phyloP scores from a whole-genome alignment of 1,139 yeast genomes.

The Pichia sp. region DNA sequence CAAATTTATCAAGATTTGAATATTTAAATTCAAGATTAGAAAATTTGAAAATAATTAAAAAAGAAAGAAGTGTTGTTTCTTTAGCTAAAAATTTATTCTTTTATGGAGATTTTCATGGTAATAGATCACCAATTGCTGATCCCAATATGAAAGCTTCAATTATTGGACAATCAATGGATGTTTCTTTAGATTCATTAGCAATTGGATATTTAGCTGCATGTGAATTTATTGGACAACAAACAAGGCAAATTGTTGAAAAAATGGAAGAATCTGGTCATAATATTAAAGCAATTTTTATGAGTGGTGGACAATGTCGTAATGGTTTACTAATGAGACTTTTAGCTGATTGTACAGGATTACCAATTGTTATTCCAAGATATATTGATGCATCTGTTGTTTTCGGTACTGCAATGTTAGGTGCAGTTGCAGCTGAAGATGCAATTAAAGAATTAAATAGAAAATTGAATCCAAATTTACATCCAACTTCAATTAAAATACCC shows the following conservation, averaged over 20 bases:
- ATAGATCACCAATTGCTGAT: constrained; percentile 94
- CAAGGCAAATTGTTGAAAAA: constrained; percentile 85
- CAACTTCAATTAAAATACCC: constrained; percentile 1
- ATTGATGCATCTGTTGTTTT: constrained; percentile 96
- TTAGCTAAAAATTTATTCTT: constrained; percentile 81
- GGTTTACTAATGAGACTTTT: constrained; percentile 78
- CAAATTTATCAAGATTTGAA: constrained; percentile 73
- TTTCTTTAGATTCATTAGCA: constrained; percentile 77
- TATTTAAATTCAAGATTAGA: constrained; percentile 72
- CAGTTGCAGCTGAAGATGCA: constrained; percentile 73
- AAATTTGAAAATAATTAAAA: constrained; percentile 48
- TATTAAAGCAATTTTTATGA: constrained; percentile 71
- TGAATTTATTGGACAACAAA: constrained; percentile 96
- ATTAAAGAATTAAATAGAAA: constrained; percentile 26
- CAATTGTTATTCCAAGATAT: constrained; percentile 88
- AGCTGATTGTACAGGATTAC: constrained; percentile 89
- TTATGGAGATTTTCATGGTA: constrained; percentile 96
- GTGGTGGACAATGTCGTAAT: constrained; percentile 96
- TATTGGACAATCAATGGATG: constrained; percentile 89
- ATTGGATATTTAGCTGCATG: constrained; percentile 86
- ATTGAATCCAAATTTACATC: background rate
- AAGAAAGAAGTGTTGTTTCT: constrained; percentile 65
- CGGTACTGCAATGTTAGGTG: constrained; percentile 92
- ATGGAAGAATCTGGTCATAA: constrained; percentile 77
- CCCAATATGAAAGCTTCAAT: constrained; percentile 90